Evolutionary conservation across 306 rosid species (phyloP).

Genomic region (Quercus suber): DNA sequence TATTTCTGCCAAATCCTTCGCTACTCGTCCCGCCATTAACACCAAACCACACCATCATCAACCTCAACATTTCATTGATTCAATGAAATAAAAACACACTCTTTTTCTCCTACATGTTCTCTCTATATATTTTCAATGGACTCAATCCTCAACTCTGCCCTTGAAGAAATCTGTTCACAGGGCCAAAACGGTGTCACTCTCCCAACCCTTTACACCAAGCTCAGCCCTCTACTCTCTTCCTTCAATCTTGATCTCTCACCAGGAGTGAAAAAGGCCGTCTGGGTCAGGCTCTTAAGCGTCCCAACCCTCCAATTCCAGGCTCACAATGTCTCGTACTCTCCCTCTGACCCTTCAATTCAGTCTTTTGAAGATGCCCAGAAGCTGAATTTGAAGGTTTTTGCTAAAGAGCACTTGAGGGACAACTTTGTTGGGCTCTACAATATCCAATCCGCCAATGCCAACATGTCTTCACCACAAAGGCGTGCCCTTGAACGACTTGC

Average conservation of each 20-base stretch:
- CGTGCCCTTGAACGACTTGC: slow-evolving; percentile 69
- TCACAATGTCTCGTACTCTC: neutral
- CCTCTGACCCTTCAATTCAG: slow-evolving; percentile 39
- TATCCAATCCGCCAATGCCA: slow-evolving; percentile 39
- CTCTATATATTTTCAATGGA: slow-evolving; percentile 33
- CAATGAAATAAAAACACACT: neutral
- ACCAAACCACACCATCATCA: no score
- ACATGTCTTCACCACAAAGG: slow-evolving; percentile 40
- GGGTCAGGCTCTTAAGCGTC: slow-evolving; percentile 57
- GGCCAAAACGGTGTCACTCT: slow-evolving; percentile 36
- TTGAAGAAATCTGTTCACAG: slow-evolving; percentile 49
- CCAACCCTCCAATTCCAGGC: slow-evolving; percentile 60
- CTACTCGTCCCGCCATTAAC: no score
- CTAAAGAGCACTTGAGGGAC: slow-evolving; percentile 44
- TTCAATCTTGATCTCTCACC: slow-evolving; percentile 42
- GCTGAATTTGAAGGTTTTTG: slow-evolving; percentile 44
- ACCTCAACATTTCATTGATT: no score
- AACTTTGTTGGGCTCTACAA: slow-evolving; percentile 79
- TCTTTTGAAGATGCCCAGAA: slow-evolving; percentile 48
- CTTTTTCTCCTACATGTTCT: no score
- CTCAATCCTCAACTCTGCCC: slow-evolving; percentile 32
- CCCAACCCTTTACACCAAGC: slow-evolving; percentile 37
- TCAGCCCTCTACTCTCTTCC: slow-evolving; percentile 33
- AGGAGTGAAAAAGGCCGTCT: slow-evolving; percentile 47
- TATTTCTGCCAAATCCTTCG: no score